Evolutionary conservation across 371 early-diverging fungal genomes (phyloP).

Genomic region (Batkoa obscura): DNA sequence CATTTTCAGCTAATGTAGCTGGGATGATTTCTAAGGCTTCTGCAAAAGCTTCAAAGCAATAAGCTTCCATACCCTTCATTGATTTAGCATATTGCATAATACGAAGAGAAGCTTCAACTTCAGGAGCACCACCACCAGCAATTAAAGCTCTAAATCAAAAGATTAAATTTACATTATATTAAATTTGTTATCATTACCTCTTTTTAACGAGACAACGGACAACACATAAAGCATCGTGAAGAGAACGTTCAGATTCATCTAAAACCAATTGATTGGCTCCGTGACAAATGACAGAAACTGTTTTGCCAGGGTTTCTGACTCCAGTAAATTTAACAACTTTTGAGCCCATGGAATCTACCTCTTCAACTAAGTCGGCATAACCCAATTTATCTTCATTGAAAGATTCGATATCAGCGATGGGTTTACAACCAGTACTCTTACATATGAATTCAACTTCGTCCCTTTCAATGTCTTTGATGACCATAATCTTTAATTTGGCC

Average conservation of each 20-base stretch:
- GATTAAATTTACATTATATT: neutral
- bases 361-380: slow-evolving; percentile 88
- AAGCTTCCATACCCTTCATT: slow-evolving; percentile 80
- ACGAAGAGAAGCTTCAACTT: slow-evolving; percentile 80
- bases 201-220: slow-evolving; percentile 96
- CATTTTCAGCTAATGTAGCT: slow-evolving; percentile 93
- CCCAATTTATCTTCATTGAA: slow-evolving; percentile 95
- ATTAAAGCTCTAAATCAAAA: slow-evolving; percentile 46
- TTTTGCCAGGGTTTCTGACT: slow-evolving; percentile 74
- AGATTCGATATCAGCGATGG: slow-evolving; percentile 96
- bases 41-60: slow-evolving; percentile 92
- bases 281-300: slow-evolving; percentile 87
- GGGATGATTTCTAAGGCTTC: slow-evolving; percentile 95
- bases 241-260: slow-evolving; percentile 97
- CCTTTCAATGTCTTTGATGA: slow-evolving; percentile 96
- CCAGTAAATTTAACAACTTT: slow-evolving; percentile 84
- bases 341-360: slow-evolving; percentile 70
- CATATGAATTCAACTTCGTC: slow-evolving; percentile 98
- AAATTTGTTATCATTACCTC: slow-evolving; percentile 19
- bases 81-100: slow-evolving; percentile 78
- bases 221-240: slow-evolving; percentile 98
- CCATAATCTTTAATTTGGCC: slow-evolving; percentile 93
- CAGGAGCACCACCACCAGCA: slow-evolving; percentile 99
- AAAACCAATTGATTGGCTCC: slow-evolving; percentile 94
- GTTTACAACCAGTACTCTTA: slow-evolving; percentile 93